Percentiles rank a stretch among this genome's conserved stretches.
phyloP scores from a whole-genome alignment of 2,329 filamentous ascomycete genomes.

The Botryotinia convoluta region DNA sequence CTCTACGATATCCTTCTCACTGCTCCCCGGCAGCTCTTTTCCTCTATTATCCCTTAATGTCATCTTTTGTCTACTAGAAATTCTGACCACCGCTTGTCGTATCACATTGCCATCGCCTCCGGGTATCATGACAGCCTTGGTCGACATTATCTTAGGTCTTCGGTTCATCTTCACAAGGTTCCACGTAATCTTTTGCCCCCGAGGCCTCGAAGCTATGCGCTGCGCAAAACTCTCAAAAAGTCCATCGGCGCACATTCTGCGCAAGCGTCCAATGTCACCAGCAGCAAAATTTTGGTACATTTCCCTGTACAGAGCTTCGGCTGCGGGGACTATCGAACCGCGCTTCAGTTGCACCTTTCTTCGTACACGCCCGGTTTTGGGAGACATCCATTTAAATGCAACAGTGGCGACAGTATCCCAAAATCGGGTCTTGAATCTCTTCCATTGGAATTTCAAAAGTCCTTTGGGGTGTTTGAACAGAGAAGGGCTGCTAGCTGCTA shows the following conservation, averaged over 20 bases:
- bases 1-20: conserved; percentile 57
- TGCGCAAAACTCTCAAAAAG: conserved; percentile 52
- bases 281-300: conserved; percentile 61
- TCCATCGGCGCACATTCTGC: conserved; percentile 52
- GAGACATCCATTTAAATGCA: conserved; percentile 27
- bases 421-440: conserved; percentile 29
- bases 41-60: conserved; percentile 38
- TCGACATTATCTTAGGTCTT: conserved; percentile 43
- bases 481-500: conserved; percentile 38
- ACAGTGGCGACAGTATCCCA: conserved; percentile 29
- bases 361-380: conserved; percentile 16
- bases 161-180: conserved; percentile 52
- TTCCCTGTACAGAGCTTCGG: conserved; percentile 57
- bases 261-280: conserved; percentile 52
- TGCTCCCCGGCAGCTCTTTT: conserved; percentile 47
- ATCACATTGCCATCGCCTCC: conserved; percentile 43
- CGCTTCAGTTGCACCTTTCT: conserved; percentile 43
- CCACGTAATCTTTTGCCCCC: conserved; percentile 49
- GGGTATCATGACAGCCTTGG: conserved; percentile 51
- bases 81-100: conserved; percentile 60
- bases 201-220: conserved; percentile 52
- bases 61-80: conserved; percentile 56
- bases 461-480: conserved; percentile 32
- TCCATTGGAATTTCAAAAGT: conserved; percentile 35
- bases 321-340: conserved; percentile 48